Base-by-base conservation (phyloP, 768 basidiomycete genomes). In the Trametes cinnabarina region DNA sequence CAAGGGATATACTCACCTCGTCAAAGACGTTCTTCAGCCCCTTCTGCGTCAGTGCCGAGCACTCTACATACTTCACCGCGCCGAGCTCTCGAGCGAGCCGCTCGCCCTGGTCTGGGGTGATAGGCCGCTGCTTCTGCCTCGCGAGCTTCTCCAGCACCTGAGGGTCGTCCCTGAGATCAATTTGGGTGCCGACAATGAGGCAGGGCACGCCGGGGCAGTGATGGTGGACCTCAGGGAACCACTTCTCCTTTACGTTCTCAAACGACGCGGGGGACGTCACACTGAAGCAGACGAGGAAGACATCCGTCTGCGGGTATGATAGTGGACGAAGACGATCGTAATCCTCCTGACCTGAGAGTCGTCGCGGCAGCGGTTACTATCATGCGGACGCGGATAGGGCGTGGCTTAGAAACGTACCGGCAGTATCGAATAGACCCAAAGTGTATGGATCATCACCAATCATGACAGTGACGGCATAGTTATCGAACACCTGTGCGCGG, bases 201-300 rank as follows among this genome's bases (percentile, higher is more conserved):
- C 96, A 98, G 65, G 96, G 95, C 57, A 98, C 96, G 48, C 97
- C 96, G 15, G 97, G 97, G 81, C 97, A 99, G 71, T 99, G 97
- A 72, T 98, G 97, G 72, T 95, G 95, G 52, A 99, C 96, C 79
- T 99, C 97, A 5, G 97, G 97, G 83, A 98, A 97, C 97, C 97
- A 99, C 74, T 99, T 99, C 78, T 99, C 97, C 84, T 97, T 98
- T 69, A 99, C 96, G 88, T 99, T 98, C 76, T 99, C 97, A 71
- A 98, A 99, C 47, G 94, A 96, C 26, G 97, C 96, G 3, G 96
- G 97, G 10, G 92, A 94, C 40, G 96, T 98, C 66, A 99, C 97
- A 70, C 92, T 95, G 82, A 98, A 99, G 77, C 97, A 99, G 65
- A 99, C 96, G 57, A 99, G 82, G 84, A 99, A 98, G 57, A 98